Conservation (phyloP, 1,284 basidiomycete genomes). For the Papiliotrema fonsecae region DNA sequence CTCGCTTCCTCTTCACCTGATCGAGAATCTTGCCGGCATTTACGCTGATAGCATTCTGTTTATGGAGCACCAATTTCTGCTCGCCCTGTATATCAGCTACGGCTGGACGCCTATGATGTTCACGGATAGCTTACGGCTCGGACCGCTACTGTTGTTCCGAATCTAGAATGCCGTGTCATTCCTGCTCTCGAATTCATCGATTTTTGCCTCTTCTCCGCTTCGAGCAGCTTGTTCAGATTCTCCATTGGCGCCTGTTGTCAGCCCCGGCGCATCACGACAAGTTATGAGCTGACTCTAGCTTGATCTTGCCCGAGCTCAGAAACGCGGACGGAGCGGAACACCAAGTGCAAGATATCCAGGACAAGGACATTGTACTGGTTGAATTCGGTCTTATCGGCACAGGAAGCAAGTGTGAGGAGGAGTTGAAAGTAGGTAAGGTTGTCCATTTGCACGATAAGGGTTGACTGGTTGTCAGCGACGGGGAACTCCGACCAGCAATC, state of each 20-base stretch:
- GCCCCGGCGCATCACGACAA: background rate
- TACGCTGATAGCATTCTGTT: conserved; percentile 71
- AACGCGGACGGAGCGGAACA: conserved; percentile 72
- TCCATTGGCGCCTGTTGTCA: conserved; percentile 56
- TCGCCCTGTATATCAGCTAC: conserved; percentile 34
- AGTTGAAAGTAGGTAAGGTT: conserved; percentile 71
- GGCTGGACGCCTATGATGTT: background rate
- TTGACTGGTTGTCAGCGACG: conserved; percentile 50
- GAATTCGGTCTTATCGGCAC: conserved; percentile 67
- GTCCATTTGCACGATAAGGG: conserved; percentile 65
- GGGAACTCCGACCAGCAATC: background rate
- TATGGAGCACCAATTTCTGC: conserved; percentile 63
- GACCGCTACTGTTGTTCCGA: conserved; percentile 85
- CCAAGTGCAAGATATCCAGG: conserved; percentile 82
- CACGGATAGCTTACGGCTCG: conserved; percentile 51
- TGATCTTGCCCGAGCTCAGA: conserved; percentile 62
- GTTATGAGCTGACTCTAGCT: conserved; percentile 54
- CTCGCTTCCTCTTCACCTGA: conserved; percentile 63
- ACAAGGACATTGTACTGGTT: conserved; percentile 79
- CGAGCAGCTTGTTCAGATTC: conserved; percentile 64
- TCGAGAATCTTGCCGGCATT: conserved; percentile 74
- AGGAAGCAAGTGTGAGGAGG: conserved; percentile 74
- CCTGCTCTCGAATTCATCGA: conserved; percentile 50
- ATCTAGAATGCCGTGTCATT: conserved; percentile 81
- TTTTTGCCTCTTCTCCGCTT: conserved; percentile 62